These are phyloP conservation scores for Globisporangium lucens DNA, from an alignment of 352 stramenopile species.

Conservation along the genomic window DNA sequence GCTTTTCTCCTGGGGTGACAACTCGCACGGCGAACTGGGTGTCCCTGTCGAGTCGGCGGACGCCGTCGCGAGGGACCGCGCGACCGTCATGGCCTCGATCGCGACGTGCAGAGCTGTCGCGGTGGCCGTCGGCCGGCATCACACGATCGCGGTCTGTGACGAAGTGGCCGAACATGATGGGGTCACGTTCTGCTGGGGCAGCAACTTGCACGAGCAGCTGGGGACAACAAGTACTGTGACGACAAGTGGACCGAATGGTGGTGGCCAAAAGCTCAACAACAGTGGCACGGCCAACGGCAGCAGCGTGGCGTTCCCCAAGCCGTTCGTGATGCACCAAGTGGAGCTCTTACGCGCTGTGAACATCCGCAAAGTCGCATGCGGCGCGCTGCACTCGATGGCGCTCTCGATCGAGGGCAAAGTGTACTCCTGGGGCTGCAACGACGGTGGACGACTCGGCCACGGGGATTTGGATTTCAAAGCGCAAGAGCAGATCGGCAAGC, in stretches of 20 bases:
- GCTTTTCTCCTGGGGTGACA: constrained; percentile 95
- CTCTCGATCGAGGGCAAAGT: constrained; percentile 83
- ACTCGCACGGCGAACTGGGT: constrained; percentile 86
- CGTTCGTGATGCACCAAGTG: constrained; percentile 58
- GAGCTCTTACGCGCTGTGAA: constrained; percentile 40
- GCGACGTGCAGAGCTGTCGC: constrained; percentile 57
- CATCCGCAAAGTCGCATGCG: constrained; percentile 83
- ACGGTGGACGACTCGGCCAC: constrained; percentile 72
- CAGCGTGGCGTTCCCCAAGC: constrained; percentile 37
- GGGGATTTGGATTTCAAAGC: constrained; percentile 13
- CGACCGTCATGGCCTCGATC: constrained; percentile 45
- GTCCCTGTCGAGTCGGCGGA: constrained; percentile 42
- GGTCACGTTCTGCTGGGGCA: constrained; percentile 73
- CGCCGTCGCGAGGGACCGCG: constrained; percentile 49
- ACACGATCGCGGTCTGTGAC: constrained; percentile 68
- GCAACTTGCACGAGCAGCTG: constrained; percentile 70
- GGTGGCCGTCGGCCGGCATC: constrained; percentile 55
- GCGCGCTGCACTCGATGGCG: constrained; percentile 89
- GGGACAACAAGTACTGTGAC: constrained; percentile 22
- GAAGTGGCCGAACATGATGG: constrained; percentile 59
- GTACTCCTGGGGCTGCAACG: constrained; percentile 93
- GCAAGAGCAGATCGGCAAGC: constrained; percentile 18
- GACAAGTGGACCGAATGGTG: neutral
- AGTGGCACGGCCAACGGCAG: constrained; percentile 11
- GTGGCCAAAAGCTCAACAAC: constrained; percentile 9